phyloP scores from a whole-genome alignment of 306 rosid species.

The Citrullus colocynthis region DNA sequence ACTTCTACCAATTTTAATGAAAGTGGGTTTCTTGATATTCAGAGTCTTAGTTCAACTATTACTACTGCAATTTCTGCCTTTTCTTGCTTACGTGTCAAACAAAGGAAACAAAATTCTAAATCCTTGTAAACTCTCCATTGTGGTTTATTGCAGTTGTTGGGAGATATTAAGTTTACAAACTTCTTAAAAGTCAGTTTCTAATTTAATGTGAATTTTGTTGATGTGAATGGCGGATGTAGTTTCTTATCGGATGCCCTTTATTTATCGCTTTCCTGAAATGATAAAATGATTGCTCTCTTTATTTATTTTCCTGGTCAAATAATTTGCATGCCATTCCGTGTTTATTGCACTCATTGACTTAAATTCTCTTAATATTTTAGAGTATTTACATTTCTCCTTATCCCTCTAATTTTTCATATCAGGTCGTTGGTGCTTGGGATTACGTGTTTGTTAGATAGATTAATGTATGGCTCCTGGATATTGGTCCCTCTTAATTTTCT shows the following conservation, averaged over 20 bases:
- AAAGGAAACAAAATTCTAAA: not conserved
- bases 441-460: constrained; percentile 53
- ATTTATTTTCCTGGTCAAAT: not conserved
- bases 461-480: constrained; percentile 75
- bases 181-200: not conserved
- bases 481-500: constrained; percentile 83
- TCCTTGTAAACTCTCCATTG: not conserved
- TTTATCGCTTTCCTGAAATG: not conserved
- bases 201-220: not conserved
- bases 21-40: not conserved
- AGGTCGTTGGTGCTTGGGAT: constrained; percentile 68
- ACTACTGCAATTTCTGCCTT: not conserved
- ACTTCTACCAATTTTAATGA: too few species aligned
- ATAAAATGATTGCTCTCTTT: not conserved
- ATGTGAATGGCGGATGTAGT: not conserved
- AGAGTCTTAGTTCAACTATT: not conserved
- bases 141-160: not conserved
- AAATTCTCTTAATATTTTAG: not conserved
- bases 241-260: not conserved
- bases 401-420: constrained; percentile 14
- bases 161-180: not conserved
- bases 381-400: not conserved
- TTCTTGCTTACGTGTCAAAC: not conserved
- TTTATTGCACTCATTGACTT: not conserved
- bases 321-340: not conserved